These are phyloP conservation scores for Pythium dissimile DNA, from an alignment of 352 stramenopile species.

Conservation along the genomic window DNA sequence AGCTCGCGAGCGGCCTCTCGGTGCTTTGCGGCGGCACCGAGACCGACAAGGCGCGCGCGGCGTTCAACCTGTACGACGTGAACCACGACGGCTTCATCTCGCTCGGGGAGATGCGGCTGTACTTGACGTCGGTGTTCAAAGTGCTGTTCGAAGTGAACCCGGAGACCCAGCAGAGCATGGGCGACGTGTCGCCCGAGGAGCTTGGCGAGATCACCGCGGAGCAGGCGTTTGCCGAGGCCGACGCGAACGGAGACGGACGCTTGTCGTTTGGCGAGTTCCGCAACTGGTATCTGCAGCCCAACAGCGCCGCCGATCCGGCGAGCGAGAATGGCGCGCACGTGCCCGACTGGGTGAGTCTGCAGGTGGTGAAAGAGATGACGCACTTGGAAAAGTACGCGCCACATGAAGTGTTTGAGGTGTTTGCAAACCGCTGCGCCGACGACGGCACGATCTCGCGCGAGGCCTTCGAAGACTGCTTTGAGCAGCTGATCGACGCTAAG, in stretches of 20 bases:
- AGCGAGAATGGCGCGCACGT: slow-evolving; percentile 10
- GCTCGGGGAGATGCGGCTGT: slow-evolving; percentile 79
- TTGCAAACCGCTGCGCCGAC: slow-evolving; percentile 76
- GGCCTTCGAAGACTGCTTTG: slow-evolving; percentile 82
- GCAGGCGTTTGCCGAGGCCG: slow-evolving; percentile 77
- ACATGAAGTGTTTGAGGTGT: slow-evolving; percentile 84
- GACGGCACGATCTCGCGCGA: slow-evolving; percentile 77
- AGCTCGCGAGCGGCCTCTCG: slow-evolving; percentile 75
- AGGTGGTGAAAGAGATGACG: slow-evolving; percentile 83
- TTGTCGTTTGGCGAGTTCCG: slow-evolving; percentile 85
- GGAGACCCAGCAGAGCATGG: slow-evolving; percentile 50
- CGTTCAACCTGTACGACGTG: slow-evolving; percentile 86
- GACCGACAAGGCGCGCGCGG: slow-evolving; percentile 72
- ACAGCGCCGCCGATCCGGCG: neutral
- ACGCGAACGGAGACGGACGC: slow-evolving; percentile 70
- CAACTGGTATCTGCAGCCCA: slow-evolving; percentile 68
- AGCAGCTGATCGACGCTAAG: slow-evolving; percentile 76
- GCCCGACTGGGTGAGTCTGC: slow-evolving; percentile 66
- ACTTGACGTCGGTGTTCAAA: slow-evolving; percentile 84
- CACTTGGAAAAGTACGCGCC: slow-evolving; percentile 78
- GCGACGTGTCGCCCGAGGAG: slow-evolving; percentile 63
- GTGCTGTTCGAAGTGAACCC: slow-evolving; percentile 84
- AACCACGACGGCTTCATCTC: slow-evolving; percentile 87
- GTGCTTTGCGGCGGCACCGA: slow-evolving; percentile 69
- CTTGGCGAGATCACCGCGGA: slow-evolving; percentile 73